Base-by-base conservation (phyloP, 1,284 basidiomycete genomes). In the Irpex rosettiformis region DNA sequence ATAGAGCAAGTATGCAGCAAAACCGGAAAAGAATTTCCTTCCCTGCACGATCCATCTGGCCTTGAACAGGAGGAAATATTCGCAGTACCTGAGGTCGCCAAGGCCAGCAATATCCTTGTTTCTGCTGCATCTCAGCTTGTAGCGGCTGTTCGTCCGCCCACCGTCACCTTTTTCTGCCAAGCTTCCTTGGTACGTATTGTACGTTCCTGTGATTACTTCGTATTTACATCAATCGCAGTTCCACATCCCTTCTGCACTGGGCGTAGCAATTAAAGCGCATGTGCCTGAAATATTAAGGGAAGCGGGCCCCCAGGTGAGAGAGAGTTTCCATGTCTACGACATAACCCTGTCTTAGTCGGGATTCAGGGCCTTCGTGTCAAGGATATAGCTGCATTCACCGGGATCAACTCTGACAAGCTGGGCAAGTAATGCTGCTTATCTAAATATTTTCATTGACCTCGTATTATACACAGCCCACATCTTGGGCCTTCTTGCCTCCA, bases 401-500 rank as follows among this genome's bases (percentile, higher is more conserved):
- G 63, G 0, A 54, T 70, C 16, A 69, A 78, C 33, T 62, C 70
- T 0, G 56, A 58, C 29, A 74, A 76, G 52, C 64, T 79, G 2
- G 72, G 76, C 75, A 58, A 47, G 43, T 21, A 10, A 10, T 8
- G 10, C 10, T 7, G 22, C n/a, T 24, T 24, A 18, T 21, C 22
- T 24, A 11, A 8, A 47, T 8, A 3, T 24, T 21, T 21, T 18
- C 21, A 5, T 25, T 22, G 18, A 28, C 18, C 22, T 40, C n/a
- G 6, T 24, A 29, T 21, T 22, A 28, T 25, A 28, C 18, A 8
- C 29, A 78, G 77, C 66, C 18, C 75, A 76, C 3, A 64, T 74
- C 57, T 63, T 80, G 2, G 72, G 79, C 27, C 64, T 72, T 16
- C 69, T 79, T 3, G 75, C 76, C 0, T 73, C 73, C 0, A 69